Base-by-base conservation (phyloP, 129 eudicot genomes). In the Artemisia annua region DNA sequence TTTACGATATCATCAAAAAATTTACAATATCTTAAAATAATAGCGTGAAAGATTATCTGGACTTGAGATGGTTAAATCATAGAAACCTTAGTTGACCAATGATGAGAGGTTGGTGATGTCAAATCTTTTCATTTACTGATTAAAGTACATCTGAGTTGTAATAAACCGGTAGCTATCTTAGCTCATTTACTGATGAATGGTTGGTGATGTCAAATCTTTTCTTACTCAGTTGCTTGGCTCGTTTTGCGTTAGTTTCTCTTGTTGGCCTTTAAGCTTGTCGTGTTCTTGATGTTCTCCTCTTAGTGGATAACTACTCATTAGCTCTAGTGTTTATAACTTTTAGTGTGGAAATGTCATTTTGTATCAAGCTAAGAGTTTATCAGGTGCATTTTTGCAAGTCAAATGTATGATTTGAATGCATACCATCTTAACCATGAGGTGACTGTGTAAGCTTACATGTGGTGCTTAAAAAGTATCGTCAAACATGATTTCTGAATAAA, bases 381-480 rank as follows among this genome's bases (percentile, higher is more conserved):
- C 17, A 15, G 74, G 20, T 68, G 72, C 53, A 4, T 66, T 35
- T 66, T 66, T 66, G 70, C 30, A 10, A 66, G 70, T 44, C 19
- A 53, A 65, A 20, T 65, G 39, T 20, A 35, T 65, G 53, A 65
- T 17, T 65, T 43, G 53, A 15, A 6, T 35, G 43, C 43, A 35
- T 35, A 65, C 11, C 3, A 11, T 10, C 35, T 14, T 65, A 44
- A 51, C 18, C 8, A 51, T 13, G 67, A 59, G 76, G 76, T 46
- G 58, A 3, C 59, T 43, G 44, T 20, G 46, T 39, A 66, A 19
- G 50, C 70, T 26, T 17, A 32, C 2, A n/a, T 65, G 30, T 43
- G 18, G 10, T 44, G 24, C 18, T 5, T 5, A 16, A 17, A 39
- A 39, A 8, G 9, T 39, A 35, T 35, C 7, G 2, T 8, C 46